Evolutionary conservation across 2,329 filamentous ascomycete species (phyloP).

Genomic region (Cladophialophora psammophila): DNA sequence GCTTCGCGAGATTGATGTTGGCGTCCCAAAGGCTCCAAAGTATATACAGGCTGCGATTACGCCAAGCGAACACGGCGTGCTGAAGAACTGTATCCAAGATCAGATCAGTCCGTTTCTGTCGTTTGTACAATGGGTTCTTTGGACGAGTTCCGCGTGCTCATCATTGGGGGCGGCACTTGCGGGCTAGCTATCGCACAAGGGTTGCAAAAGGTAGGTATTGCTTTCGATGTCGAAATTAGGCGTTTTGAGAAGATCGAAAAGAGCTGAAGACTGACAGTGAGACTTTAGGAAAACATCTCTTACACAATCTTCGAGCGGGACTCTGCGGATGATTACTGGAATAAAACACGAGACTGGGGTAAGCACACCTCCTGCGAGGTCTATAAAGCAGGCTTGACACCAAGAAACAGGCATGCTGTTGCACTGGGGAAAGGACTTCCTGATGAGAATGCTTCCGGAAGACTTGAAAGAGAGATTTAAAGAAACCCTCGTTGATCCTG

Average conservation of each 20-base stretch:
- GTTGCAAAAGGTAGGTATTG: conserved; percentile 7
- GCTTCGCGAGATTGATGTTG: too few species aligned
- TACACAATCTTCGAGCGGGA: conserved; percentile 28
- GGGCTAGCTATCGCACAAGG: conserved; percentile 12
- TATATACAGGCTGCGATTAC: too few species aligned
- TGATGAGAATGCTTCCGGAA: conserved; percentile 46
- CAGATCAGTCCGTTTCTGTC: too few species aligned
- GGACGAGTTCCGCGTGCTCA: background rate
- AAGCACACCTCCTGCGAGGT: background rate
- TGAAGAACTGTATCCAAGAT: too few species aligned
- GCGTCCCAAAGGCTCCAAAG: too few species aligned
- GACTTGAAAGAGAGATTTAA: conserved; percentile 43
- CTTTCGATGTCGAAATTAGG: background rate
- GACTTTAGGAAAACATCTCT: conserved; percentile 13
- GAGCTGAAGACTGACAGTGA: conserved; percentile 1
- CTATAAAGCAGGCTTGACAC: background rate
- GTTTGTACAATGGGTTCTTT: too few species aligned
- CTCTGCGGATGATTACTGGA: conserved; percentile 15
- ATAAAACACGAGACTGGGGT: conserved; percentile 29
- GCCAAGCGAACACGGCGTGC: too few species aligned
- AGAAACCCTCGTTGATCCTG: conserved; percentile 46
- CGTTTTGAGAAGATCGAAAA: background rate
- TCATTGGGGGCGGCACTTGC: conserved; percentile 11
- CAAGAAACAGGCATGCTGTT: conserved; percentile 44
- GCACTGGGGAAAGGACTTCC: conserved; percentile 50